Base-by-base conservation (phyloP, 2,329 filamentous ascomycete genomes). In the Metarhizium brunneum region DNA sequence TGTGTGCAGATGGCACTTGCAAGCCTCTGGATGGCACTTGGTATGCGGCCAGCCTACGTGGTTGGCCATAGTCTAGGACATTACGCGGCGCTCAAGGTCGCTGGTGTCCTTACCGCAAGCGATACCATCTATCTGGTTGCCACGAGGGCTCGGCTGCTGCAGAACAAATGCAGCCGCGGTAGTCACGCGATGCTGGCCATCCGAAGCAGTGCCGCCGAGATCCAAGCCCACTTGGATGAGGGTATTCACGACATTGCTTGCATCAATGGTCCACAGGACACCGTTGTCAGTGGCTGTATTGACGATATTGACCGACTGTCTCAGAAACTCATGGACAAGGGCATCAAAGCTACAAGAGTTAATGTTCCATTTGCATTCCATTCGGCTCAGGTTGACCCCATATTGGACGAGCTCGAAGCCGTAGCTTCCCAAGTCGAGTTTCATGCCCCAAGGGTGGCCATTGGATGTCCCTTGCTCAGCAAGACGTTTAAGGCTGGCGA, bases 41-140 rank as follows among this genome's bases (percentile, higher is more conserved):
- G 79, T 35, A 70, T 85, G 55, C 49, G 80, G 81, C 2, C 74
- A 78, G 18, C 80, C 73, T 8, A 40, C 5, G 79, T 84, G 2
- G 67, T 83, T n/a, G 81, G 81, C 16, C 81, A 83, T 67, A 88
- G 85, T 50, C 58, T 62, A 2, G 60, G 60, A 4, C 54, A 62
- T n/a, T 62, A 60, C n/a, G 59, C 59, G 0, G 63, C 73, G 88
- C 40, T 90, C 7, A 79, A 88, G 63, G 78, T 84, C 48, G 84
- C 86, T 52, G 87, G 86, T 53, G 86, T 90, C 18, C 74, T 90
- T 25, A 87, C 85, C 13, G 83, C 82, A 25, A 83, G 82, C 62
- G 87, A 90, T 66, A 82, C 86, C 64, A 80, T 92, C 56, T 86
- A 84, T 60, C 76, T 92, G 1, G 86, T 91, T 29, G 87, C 87